Conservation (phyloP, 345 rosid genomes). For the Aurinia saxatilis region DNA sequence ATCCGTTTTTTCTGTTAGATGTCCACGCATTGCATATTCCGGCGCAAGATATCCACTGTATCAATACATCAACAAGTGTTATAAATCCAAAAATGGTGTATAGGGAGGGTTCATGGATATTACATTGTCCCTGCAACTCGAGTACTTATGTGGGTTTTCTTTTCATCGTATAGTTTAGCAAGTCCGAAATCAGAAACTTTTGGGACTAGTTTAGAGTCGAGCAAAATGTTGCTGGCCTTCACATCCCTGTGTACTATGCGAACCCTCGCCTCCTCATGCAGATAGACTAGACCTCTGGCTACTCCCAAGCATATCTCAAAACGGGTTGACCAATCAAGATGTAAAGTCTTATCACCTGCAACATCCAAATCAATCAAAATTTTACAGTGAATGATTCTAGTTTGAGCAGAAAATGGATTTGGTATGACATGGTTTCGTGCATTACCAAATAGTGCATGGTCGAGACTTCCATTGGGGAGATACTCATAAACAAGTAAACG, state of each 20-base stretch:
- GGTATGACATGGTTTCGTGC: background rate
- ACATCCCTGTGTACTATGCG: constrained; percentile 58
- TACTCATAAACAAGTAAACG: constrained; percentile 46
- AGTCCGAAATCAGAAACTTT: constrained; percentile 41
- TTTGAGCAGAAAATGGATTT: background rate
- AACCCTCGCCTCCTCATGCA: constrained; percentile 49
- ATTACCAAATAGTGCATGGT: constrained; percentile 32
- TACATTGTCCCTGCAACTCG: constrained; percentile 39
- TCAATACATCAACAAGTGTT: too few relatives aligned
- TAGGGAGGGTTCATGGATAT: background rate
- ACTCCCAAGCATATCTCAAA: constrained; percentile 43
- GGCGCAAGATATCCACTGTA: constrained; percentile 32
- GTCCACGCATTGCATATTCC: too few relatives aligned
- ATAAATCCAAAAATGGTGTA: too few relatives aligned
- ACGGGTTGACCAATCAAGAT: constrained; percentile 46
- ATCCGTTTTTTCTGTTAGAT: too few relatives aligned
- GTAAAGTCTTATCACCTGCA: constrained; percentile 34
- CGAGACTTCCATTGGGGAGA: constrained; percentile 44
- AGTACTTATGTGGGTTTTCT: too few relatives aligned
- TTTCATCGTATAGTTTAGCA: constrained; percentile 33
- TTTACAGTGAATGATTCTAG: background rate
- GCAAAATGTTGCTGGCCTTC: constrained; percentile 52
- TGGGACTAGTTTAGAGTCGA: constrained; percentile 34
- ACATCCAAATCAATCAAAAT: background rate
- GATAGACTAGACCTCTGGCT: constrained; percentile 51